Percentiles rank a stretch among this genome's conserved stretches.
phyloP scores from a whole-genome alignment of 2,329 filamentous ascomycete genomes.

The Exophiala viscosa region DNA sequence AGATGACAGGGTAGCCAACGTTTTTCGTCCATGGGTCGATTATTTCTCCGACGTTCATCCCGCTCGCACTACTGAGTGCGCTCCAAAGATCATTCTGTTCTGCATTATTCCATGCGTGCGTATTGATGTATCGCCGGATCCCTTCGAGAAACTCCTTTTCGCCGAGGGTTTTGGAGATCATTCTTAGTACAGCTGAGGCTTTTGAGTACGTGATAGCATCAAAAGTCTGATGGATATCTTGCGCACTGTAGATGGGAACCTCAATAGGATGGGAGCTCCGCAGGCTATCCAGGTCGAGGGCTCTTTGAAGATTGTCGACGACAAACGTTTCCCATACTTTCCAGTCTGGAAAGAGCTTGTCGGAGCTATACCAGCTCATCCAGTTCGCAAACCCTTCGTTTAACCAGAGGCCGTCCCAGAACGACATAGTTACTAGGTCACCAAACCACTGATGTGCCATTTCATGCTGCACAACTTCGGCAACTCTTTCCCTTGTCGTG shows the following conservation, averaged over 20 bases:
- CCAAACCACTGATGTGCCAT: constrained; percentile 97
- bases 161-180: constrained; percentile 91
- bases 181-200: constrained; percentile 87
- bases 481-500: no score
- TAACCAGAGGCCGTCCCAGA: constrained; percentile 94
- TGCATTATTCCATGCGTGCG: constrained; percentile 93
- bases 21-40: constrained; percentile 97
- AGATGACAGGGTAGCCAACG: constrained; percentile 84
- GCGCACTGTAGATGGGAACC: constrained; percentile 86
- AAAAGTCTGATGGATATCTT: constrained; percentile 96
- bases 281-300: constrained; percentile 79
- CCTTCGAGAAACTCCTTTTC: constrained; percentile 93
- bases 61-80: constrained; percentile 77
- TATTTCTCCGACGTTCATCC: constrained; percentile 80
- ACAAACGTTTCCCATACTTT: constrained; percentile 95
- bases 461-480: constrained; percentile 90
- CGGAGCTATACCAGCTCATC: constrained; percentile 90
- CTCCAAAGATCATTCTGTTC: constrained; percentile 85
- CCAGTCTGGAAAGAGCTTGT: constrained; percentile 93
- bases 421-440: constrained; percentile 95
- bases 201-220: constrained; percentile 96
- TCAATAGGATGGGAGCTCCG: constrained; percentile 93
- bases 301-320: constrained; percentile 81
- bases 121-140: constrained; percentile 82
- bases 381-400: constrained; percentile 88